Base-by-base conservation (phyloP, 805 yeast genomes). In the Wickerhamomyces bovis region DNA sequence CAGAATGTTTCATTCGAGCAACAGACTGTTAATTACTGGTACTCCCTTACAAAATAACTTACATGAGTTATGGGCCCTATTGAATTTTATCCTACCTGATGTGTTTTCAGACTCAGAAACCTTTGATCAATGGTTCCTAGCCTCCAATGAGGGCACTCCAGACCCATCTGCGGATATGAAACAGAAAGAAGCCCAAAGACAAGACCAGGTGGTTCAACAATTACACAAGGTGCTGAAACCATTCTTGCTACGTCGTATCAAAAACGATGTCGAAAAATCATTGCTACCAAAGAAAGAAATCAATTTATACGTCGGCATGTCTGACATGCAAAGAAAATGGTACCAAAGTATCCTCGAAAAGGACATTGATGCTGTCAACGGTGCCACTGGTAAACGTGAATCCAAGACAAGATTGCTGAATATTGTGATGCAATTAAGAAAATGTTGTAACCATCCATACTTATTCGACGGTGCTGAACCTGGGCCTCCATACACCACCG, bases 391-490 rank as follows among this genome's bases (percentile, higher is more conserved):
- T 36, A 83, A 80, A 53, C 75, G 79, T 48, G 95, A 85, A 61
- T 76, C 85, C 13, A 85, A 85, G 60, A 85, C 95, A 2, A 70
- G 94, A 57, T 69, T 85, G 48, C 67, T 85, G 42, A 85, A 85
- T 61, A 85, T 85, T 54, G 92, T 85, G 42, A 85, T 85, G 95
- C 95, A 85, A 62, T 70, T 85, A 57, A 75, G 94, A 61, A 85
- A 85, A 63, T 85, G 94, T 63, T 85, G 92, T 67, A 85, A 85
- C 57, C 95, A 85, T 66, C 95, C 95, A 13, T 85, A 85, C 60
- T 66, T 85, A 36, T 85, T 85, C 57, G 94, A 85, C 62, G 95
- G 95, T 39, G 94, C 92, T 1, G 95, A 85, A 59, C 94, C 94
- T 1, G 95, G 95, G 12, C 95, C 95, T 18, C 95, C 95, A 20